Evolutionary conservation across 352 stramenopile species (phyloP).

Genomic region (Pythium plurisporium): DNA sequence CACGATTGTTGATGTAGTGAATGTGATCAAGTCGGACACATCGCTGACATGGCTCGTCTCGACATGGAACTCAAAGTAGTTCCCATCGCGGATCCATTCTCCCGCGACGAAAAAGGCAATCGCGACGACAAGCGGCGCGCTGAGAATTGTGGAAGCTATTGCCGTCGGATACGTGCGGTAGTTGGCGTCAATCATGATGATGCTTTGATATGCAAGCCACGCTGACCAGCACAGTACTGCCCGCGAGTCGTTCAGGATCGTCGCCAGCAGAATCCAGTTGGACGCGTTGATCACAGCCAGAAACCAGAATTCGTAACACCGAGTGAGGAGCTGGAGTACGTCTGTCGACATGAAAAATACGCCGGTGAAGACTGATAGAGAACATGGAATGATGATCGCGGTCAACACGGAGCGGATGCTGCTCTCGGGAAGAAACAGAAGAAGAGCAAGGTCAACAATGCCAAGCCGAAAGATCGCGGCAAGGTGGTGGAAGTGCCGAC

Average conservation of each 20-base stretch:
- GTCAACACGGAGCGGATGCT: background rate
- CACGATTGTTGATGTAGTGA: conserved; percentile 5
- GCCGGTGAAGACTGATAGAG: background rate
- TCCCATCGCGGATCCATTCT: background rate
- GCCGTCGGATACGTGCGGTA: conserved; percentile 7
- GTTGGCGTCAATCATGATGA: conserved; percentile 11
- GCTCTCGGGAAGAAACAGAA: background rate
- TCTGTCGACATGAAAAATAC: conserved; percentile 7
- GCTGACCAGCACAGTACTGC: background rate
- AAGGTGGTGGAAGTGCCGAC: conserved; percentile 1
- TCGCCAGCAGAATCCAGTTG: conserved; percentile 7
- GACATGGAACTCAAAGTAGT: conserved; percentile 5
- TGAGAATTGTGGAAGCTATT: conserved; percentile 1
- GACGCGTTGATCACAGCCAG: conserved; percentile 4
- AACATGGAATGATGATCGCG: background rate
- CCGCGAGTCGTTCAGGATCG: background rate
- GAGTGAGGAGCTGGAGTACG: background rate
- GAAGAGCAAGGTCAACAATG: background rate
- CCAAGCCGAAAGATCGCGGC: conserved; percentile 2
- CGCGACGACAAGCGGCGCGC: background rate
- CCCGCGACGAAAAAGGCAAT: conserved; percentile 1
- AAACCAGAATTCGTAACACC: conserved; percentile 18
- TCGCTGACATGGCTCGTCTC: background rate
- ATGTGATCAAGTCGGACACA: conserved; percentile 6
- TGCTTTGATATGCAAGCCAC: conserved; percentile 6